Evolutionary conservation across 192 early-diverging fungal genomes (phyloP), one percentile per base, ranked within the genome.

Genomic region (Umbelopsis sp.): DNA sequence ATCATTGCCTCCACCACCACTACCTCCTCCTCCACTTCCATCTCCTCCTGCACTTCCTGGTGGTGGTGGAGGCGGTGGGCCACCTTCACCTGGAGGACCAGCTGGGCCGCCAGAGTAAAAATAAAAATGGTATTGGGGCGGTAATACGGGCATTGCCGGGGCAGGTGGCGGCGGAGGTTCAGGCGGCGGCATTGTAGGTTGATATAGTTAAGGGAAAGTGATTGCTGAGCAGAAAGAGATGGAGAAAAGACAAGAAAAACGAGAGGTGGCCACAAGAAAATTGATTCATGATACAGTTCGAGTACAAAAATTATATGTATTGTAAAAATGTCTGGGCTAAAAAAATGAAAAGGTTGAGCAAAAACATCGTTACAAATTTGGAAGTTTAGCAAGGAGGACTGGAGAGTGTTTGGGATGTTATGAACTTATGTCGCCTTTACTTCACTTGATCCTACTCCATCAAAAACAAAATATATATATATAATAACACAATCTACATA

Each of bases 51-150:
- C 56, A 34, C 56, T 34, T 14, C 56, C 56, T 62, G 56, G 31
- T 12, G 31, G 56, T 12, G 31, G 56, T 62, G 56, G 52, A 2
- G 47, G 47, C 25, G 52, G 56, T 29, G 31, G 56, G 17, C 29
- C 12, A 34, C 56, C 56, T 34, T 34, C 26, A 16, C 56, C 56
- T 11, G 56, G 56, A 5, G 17, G 24, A 34, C 56, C 56, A 6
- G 29, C 56, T 29, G 56, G 56, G 1, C 56, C 56, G 16, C 56
- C 56, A 7, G 56, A 62, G 56, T 62, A 62, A 32, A 62, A 62
- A n/a, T 62, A 62, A 36, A 62, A 62, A 31, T 62, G 24, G 56
- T 62, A 62, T 62, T 62, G 56, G 12, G 56, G 56, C 31, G 56
- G 56, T 32, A 62, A 31, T 20, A 62, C 56, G 24, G 56, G 56